Evolutionary conservation across 768 basidiomycete genomes (phyloP), one percentile per base, ranked within the genome.

Genomic region (Rhodotorula sphaerocarpa): DNA sequence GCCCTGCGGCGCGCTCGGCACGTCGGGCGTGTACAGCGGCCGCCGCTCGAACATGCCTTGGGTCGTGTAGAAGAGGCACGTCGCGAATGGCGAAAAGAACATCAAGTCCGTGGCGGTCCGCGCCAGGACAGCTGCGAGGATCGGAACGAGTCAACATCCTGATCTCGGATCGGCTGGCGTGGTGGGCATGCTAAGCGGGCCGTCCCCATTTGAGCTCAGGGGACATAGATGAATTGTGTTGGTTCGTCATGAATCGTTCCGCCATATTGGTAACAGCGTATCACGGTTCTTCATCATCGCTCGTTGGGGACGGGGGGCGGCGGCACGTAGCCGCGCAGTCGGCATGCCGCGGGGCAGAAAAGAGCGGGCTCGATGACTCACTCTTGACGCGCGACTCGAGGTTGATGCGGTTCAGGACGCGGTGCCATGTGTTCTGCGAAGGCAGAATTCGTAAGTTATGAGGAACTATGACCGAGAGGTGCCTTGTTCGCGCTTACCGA

Each of bases 11-110:
- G 42, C 45, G 15, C 33, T n/a, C 0, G 42, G 5, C 16, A 21
- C 23, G 30, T 28, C 25, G 33, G 55, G 21, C 5, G 50, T 43
- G 0, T 27, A 45, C 42, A 57, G 50, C 0, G 63, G 60, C 15
- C 67, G 59, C 16, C 55, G 48, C 43, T 69, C 63, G 18, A 63
- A 46, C 16, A 46, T n/a, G 10, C 67, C 67, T 27, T 60, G 59
- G 28, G 28, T 54, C 41, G 44, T 34, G 59, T 66, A 70, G 55
- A 70, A 70, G 44, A 65, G 59, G 27, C 50, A 65, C 31, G 70
- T 70, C 25, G 66, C 60, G 55, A 68, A 63, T 6, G 70, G 70
- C 4, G 66, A 55, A 48, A 70, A 70, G 58, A 67, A 15, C 33
- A 52, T 18, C 30, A 65, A 58, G 63, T 70, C 70, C 46, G 59